Conservation (phyloP, 257 asterid species). For the Solanum megistacrolobum region DNA sequence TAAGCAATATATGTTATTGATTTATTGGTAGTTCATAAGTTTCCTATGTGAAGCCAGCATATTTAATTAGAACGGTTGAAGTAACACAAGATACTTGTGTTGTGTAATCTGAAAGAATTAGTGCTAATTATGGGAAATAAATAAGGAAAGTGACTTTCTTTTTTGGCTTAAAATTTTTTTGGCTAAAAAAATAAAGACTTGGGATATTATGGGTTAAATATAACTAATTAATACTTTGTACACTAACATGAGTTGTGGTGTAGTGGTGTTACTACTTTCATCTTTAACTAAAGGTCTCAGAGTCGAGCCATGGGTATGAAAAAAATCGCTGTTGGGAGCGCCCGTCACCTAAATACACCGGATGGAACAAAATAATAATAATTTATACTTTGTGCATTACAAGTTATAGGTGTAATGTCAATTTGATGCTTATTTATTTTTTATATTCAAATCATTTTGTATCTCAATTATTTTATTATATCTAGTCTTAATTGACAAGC, state of each 20-base stretch:
- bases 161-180: not conserved
- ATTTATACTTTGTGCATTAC: not conserved
- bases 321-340: rapidly evolving
- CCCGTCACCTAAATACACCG: not conserved
- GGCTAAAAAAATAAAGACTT: not conserved
- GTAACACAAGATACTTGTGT: not conserved
- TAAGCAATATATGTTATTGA: not conserved
- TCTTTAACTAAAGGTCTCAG: too few species aligned
- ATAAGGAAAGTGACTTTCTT: not conserved
- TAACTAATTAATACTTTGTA: too few species aligned
- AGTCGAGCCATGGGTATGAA: rapidly evolving
- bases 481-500: not conserved
- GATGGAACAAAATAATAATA: too few species aligned
- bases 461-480: not conserved
- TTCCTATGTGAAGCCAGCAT: not conserved
- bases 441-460: not conserved
- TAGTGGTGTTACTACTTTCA: not conserved
- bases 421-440: not conserved
- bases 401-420: not conserved
- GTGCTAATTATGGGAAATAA: not conserved
- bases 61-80: not conserved
- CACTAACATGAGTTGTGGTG: not conserved
- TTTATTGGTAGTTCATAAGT: not conserved
- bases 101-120: not conserved
- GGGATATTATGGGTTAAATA: not conserved